Base-by-base conservation (phyloP, 352 stramenopile species). In the Globisporangium splendens region DNA sequence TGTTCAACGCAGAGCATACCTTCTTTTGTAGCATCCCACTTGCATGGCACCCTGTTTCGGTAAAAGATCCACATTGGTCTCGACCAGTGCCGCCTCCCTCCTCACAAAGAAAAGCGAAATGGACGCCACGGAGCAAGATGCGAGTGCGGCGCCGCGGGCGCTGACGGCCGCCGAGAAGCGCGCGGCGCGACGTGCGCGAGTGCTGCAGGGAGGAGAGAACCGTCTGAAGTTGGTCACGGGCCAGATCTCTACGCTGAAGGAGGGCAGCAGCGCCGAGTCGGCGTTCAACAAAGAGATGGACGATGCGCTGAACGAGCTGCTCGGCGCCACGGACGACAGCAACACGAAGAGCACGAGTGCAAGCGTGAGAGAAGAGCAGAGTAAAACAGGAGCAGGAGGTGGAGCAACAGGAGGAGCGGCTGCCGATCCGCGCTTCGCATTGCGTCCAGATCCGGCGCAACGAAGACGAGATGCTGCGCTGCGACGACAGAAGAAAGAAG, bases 141-240 rank as follows among this genome's bases (percentile, higher is more conserved):
- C 24, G 24, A 31, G 5, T 31, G 24, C 24, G 24, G 24, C 24
- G 24, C 24, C 28, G 28, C 35, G 42, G 58, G 49, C 42, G 50
- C 59, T 71, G 24, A 73, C 67, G 13, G 77, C 80, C 13, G 76
- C 75, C 14, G 78, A 89, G 62, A 88, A 89, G 70, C 83, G 83
- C 8, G 83, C 77, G 8, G 75, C 72, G 18, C 77, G 83, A 20
- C 79, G 79, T 12, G 83, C 80, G 33, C 72, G 77, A 8, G 79
- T 93, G 48, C 51, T 93, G n/a, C 67, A 73, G n/a, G 66, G 73
- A 11, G 56, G 82, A 17, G 77, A 89, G 49, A 79, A 54, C 60
- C 83, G 83, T 0, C 50, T 93, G 22, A 81, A 90, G 68, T 63
- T 90, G 8, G 54, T 93, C 20, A 88, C 78, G 56, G 83, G 80